phyloP scores from a whole-genome alignment of 805 yeast species.

The Barnettozyma vustinii region DNA sequence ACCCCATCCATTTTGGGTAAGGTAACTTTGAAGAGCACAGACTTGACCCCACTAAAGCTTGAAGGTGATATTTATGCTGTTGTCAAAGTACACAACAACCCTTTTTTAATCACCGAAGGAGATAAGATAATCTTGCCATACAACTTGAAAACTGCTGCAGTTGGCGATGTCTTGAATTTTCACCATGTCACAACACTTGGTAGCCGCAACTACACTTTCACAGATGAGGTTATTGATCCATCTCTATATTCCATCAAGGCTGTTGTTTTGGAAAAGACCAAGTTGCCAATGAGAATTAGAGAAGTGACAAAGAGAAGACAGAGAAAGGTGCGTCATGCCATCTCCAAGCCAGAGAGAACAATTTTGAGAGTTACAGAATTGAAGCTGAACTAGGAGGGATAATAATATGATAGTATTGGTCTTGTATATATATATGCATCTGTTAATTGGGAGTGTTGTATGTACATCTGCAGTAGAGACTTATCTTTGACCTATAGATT shows the following conservation, averaged over 20 bases:
- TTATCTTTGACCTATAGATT: background rate
- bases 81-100: slow-evolving; percentile 73
- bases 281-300: slow-evolving; percentile 66
- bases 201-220: slow-evolving; percentile 71
- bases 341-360: slow-evolving; percentile 68
- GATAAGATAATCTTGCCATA: slow-evolving; percentile 79
- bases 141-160: slow-evolving; percentile 64
- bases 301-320: slow-evolving; percentile 77
- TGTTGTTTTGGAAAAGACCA: slow-evolving; percentile 80
- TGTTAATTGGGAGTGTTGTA: background rate
- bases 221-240: slow-evolving; percentile 50
- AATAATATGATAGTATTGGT: no score
- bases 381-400: slow-evolving; percentile 36
- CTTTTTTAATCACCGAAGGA: slow-evolving; percentile 87
- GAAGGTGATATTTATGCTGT: slow-evolving; percentile 75
- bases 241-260: slow-evolving; percentile 59
- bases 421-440: background rate
- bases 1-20: slow-evolving; percentile 5
- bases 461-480: no score
- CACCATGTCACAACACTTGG: slow-evolving; percentile 80
- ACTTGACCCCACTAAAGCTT: slow-evolving; percentile 58
- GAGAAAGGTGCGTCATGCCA: slow-evolving; percentile 64
- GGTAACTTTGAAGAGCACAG: slow-evolving; percentile 21
- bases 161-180: slow-evolving; percentile 78
- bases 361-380: slow-evolving; percentile 72